Percentiles rank a stretch among this genome's conserved stretches.
phyloP scores from a whole-genome alignment of 768 basidiomycete genomes.

The Inosperma sp. region DNA sequence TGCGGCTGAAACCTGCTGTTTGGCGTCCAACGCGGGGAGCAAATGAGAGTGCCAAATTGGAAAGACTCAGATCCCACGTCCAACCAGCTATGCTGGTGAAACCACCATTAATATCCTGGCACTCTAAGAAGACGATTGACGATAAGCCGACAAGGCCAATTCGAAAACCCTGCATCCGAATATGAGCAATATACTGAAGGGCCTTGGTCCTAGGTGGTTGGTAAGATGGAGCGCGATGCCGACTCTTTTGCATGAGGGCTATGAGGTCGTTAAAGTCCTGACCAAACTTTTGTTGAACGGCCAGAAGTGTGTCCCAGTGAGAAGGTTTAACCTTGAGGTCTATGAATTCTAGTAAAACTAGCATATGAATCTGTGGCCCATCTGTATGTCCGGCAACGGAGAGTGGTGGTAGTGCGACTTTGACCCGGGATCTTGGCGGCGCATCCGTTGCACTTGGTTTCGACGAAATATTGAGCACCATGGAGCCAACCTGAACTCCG shows the following conservation, averaged over 20 bases:
- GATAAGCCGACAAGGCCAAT: slow-evolving; percentile 71
- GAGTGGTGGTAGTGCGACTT: slow-evolving; percentile 61
- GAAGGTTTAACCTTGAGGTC: slow-evolving; percentile 72
- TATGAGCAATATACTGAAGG: slow-evolving; percentile 44
- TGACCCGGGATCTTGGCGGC: slow-evolving; percentile 46
- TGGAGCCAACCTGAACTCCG: slow-evolving; percentile 61
- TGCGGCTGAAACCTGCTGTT: slow-evolving; percentile 47
- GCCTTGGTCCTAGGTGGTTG: slow-evolving; percentile 15
- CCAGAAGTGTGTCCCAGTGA: slow-evolving; percentile 78
- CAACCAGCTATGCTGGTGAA: slow-evolving; percentile 43
- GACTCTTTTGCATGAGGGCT: slow-evolving; percentile 58
- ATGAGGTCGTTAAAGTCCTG: slow-evolving; percentile 84
- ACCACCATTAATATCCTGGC: slow-evolving; percentile 65
- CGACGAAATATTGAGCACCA: slow-evolving; percentile 55
- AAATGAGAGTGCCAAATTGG: slow-evolving; percentile 79
- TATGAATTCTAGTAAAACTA: slow-evolving; percentile 64
- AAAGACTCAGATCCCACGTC: slow-evolving; percentile 65
- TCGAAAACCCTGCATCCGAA: slow-evolving; percentile 76
- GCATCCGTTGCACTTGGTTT: slow-evolving; percentile 36
- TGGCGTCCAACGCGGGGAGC: slow-evolving; percentile 49
- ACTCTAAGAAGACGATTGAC: slow-evolving; percentile 71
- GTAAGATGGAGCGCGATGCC: slow-evolving; percentile 24
- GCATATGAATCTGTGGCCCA: slow-evolving; percentile 43
- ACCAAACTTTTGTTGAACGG: slow-evolving; percentile 85
- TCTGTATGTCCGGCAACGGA: slow-evolving; percentile 58